phyloP scores from a whole-genome alignment of 2,329 filamentous ascomycete species.

The Blastomyces gilchristii region DNA sequence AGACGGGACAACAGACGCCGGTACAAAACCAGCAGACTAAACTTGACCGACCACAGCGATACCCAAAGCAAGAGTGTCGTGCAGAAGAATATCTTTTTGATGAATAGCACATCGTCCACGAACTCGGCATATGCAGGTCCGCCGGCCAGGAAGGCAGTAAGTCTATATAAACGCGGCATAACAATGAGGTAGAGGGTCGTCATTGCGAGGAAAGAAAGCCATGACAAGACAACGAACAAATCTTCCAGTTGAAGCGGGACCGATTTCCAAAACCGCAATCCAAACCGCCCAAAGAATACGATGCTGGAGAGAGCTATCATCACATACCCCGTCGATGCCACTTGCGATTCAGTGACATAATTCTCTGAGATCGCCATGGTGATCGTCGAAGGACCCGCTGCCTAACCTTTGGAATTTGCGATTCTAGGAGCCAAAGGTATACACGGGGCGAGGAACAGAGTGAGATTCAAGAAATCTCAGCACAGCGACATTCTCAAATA shows the following conservation, averaged over 20 bases:
- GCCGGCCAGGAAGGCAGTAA: constrained; percentile 18
- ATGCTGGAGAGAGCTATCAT: constrained; percentile 15
- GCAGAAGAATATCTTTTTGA: constrained; percentile 30
- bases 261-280: constrained; percentile 8
- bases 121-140: constrained; percentile 20
- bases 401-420: background rate
- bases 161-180: constrained; percentile 26
- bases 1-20: constrained; percentile 28
- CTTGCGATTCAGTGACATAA: constrained; percentile 11
- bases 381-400: background rate
- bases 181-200: constrained; percentile 28
- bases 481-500: background rate
- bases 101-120: constrained; percentile 22
- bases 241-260: constrained; percentile 12
- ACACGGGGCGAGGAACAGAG: background rate
- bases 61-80: constrained; percentile 24
- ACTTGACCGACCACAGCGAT: constrained; percentile 34
- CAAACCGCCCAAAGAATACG: constrained; percentile 15
- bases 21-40: constrained; percentile 33
- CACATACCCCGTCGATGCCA: constrained; percentile 15
- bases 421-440: background rate
- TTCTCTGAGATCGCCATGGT: constrained; percentile 7
- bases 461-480: background rate
- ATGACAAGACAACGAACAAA: constrained; percentile 7
- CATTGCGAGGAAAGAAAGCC: constrained; percentile 14